phyloP scores from a whole-genome alignment of 1,139 yeast genomes.

The Protomyces pachydermus region DNA sequence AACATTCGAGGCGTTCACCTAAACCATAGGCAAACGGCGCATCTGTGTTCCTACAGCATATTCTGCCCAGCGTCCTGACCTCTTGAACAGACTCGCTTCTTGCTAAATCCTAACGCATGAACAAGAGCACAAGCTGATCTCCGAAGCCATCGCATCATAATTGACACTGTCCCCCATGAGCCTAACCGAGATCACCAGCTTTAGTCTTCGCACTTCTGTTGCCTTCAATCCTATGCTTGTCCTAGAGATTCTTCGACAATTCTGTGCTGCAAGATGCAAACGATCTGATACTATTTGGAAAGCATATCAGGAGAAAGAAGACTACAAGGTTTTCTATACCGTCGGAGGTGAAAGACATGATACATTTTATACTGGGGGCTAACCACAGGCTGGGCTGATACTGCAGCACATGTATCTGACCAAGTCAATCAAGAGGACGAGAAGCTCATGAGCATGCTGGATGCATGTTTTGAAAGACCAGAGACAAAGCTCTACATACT shows the following conservation, averaged over 20 bases:
- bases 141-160: no score
- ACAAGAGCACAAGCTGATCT: no score
- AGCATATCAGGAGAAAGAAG: conserved; percentile 7
- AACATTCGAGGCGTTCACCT: no score
- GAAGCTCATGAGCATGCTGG: neutral
- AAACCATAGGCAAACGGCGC: no score
- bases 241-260: neutral
- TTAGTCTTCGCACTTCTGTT: neutral
- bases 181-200: neutral
- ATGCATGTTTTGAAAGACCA: neutral
- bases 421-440: neutral
- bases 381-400: neutral
- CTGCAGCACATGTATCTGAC: neutral
- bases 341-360: neutral
- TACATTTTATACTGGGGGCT: neutral
- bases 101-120: no score
- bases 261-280: neutral
- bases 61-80: no score
- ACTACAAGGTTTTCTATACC: neutral
- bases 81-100: no score
- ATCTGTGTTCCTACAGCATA: no score
- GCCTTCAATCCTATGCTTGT: conserved; percentile 2
- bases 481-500: neutral
- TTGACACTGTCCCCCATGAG: neutral
- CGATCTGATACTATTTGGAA: neutral